Base-by-base conservation (phyloP, 169 alveolate species). In the Cryptosporidium felis region DNA sequence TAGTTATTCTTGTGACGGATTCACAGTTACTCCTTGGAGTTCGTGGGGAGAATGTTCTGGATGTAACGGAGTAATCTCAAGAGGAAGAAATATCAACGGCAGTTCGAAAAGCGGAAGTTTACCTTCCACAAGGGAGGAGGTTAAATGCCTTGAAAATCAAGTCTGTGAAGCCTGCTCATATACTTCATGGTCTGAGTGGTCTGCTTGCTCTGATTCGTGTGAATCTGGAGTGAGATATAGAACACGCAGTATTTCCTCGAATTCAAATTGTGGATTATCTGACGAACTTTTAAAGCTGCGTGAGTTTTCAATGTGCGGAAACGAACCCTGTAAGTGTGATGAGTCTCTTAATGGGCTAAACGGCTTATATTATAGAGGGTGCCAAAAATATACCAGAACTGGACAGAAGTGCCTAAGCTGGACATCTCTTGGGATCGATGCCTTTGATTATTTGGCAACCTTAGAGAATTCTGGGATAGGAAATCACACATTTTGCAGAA, bases 391-490 rank as follows among this genome's bases (percentile, higher is more conserved):
- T 32, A 23, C 85, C 21, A 49, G 85, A 36, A 26, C 85, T 30
- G 85, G 85, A 16, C 67, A 53, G 21, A 56, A 74, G n/a, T 74
- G 85, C 28, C 14, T 74, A 49, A 74, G 56, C 42, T 74, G 85
- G 85, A 3, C 10, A 16, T 32, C 56, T 51, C 18, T 74, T 38
- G 41, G 56, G 12, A 26, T 74, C 4, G 74, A 49, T 34, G 85
- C 85, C n/a, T 74, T 74, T 74, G 56, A 74, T 53, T 74, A 74
- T 56, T n/a, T 74, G 14, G 51, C 85, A 34, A 53, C 85, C 28
- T 36, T 74, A n/a, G 85, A 74, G 38, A 53, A 74, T 74, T 74
- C 85, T 0, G 85, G 85, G 14, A 74, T 74, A 26, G 74, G 74
- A 5, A 44, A 74, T 40, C 85, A 74, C 40, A 38, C 65, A 10